Base-by-base conservation (phyloP, 352 stramenopile species). In the Phytophthora pseudosyringae region DNA sequence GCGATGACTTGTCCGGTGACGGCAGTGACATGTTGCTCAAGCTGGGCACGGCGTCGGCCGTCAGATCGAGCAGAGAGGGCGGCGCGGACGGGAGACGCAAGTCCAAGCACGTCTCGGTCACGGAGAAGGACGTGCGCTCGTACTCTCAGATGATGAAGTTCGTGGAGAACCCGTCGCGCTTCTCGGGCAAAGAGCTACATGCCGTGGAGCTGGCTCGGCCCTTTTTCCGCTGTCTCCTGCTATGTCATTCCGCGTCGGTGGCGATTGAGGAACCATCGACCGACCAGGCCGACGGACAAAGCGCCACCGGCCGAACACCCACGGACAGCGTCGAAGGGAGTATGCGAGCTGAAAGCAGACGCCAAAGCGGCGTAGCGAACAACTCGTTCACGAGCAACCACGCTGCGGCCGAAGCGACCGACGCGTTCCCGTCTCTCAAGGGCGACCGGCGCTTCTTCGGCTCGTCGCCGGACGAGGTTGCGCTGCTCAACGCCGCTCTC, bases 381-480 rank as follows among this genome's bases (percentile, higher is more conserved):
- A 76, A 64, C n/a, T 76, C 69, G 2, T 76, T 70, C 5, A 59
- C 48, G 1, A 73, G 58, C 25, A 76, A 60, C 11, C 59, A 64
- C 10, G 43, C 67, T 13, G 52, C 61, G n/a, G 25, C 51, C 5
- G 69, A 78, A 55, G 65, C 65, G 3, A 62, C 40, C 0, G 72
- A 80, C 33, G 61, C 55, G 0, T 83, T 78, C 21, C 47, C 77
- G 5, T 70, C 72, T 4, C 26, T 63, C 10, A 78, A 78, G 21
- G 59, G 50, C 15, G 67, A 86, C 32, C 74, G 69, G 6, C 83
- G 83, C 26, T 89, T 89, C 31, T 91, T 90, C 39, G 87, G 85
- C 1, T 95, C 88, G 0, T 96, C 88, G 3, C 88, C 88, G 0
- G 88, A 96, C 48, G 88, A 96, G 78, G 84, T 93, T 1, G 86